Conservation (phyloP, 2,329 filamentous ascomycete species). For the Metarhizium sp. region DNA sequence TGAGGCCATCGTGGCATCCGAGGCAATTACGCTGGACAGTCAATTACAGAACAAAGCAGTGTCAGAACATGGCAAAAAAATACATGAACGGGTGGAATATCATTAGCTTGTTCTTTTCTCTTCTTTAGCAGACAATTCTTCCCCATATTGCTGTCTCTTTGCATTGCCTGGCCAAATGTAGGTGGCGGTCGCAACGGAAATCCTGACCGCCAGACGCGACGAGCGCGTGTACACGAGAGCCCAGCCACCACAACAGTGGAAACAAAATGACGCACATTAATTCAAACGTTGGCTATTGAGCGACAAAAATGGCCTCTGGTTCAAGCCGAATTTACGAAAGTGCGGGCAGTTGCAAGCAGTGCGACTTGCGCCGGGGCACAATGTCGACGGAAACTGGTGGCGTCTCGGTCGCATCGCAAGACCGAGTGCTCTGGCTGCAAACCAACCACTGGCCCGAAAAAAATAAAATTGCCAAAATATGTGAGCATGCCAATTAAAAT, state of each 20-base stretch:
- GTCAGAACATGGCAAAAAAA: background rate
- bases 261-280: background rate
- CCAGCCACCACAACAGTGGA: background rate
- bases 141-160: background rate
- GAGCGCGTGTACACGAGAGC: background rate
- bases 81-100: background rate
- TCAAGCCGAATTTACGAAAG: background rate
- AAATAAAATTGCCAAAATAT: background rate
- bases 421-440: background rate
- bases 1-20: constrained; percentile 4
- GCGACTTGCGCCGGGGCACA: background rate
- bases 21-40: background rate
- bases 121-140: background rate
- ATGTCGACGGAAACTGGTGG: background rate
- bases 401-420: background rate
- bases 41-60: background rate
- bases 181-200: background rate
- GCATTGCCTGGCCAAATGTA: background rate
- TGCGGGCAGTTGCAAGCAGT: background rate
- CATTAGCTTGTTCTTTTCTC: too few species aligned
- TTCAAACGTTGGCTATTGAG: background rate
- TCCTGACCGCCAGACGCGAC: background rate
- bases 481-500: background rate
- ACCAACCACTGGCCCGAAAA: background rate
- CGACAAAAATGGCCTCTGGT: background rate